phyloP scores from a whole-genome alignment of 2,329 filamentous ascomycete species.

The Alternaria incomplexa region DNA sequence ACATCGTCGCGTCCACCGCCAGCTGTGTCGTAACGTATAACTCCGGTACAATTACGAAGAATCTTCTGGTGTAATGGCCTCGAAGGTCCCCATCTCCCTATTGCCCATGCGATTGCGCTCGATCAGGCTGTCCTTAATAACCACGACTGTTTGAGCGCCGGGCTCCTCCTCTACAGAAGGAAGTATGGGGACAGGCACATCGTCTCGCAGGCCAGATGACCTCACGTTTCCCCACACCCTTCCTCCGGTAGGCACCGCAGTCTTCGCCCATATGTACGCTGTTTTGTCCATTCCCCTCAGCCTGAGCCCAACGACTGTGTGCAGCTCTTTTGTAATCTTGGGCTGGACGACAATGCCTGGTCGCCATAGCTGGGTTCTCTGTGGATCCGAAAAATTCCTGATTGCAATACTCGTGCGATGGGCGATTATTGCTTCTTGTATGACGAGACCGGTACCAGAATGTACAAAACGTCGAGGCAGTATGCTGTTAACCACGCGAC shows the following conservation, averaged over 20 bases:
- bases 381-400: neutral
- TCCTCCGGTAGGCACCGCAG: neutral
- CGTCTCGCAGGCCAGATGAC: slow-evolving; percentile 25
- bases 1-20: neutral
- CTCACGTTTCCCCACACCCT: slow-evolving; percentile 30
- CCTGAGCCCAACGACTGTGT: slow-evolving; percentile 33
- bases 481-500: slow-evolving; percentile 19
- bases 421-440: slow-evolving; percentile 27
- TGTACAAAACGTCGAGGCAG: slow-evolving; percentile 20
- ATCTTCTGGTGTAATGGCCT: neutral
- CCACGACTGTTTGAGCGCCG: slow-evolving; percentile 20
- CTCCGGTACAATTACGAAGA: neutral
- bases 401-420: slow-evolving; percentile 30
- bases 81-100: neutral
- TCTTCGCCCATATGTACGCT: slow-evolving; percentile 30
- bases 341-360: neutral
- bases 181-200: slow-evolving; percentile 27
- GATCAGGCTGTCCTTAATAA: slow-evolving; percentile 31
- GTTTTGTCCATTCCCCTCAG: slow-evolving; percentile 35
- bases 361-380: neutral
- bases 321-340: slow-evolving; percentile 21
- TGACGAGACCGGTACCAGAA: slow-evolving; percentile 16
- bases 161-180: slow-evolving; percentile 13
- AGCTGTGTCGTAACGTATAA: neutral
- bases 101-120: neutral